Conservation (phyloP, 345 rosid genomes). For the Hibiscus tridactylites region DNA sequence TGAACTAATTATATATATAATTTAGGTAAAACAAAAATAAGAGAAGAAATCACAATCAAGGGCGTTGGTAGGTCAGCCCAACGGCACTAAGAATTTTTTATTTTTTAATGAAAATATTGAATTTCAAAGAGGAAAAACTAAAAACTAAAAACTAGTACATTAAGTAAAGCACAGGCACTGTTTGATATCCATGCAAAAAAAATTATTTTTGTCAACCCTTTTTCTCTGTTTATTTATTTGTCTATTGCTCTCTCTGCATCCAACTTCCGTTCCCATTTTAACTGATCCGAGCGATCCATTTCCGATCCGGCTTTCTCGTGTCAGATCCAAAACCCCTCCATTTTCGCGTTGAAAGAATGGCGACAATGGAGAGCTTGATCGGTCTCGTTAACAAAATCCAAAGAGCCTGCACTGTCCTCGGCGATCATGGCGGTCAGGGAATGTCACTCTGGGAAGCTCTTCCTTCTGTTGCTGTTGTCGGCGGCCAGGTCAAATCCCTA, state of each 20-base stretch:
- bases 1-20: no score
- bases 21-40: neutral
- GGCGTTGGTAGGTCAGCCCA: neutral
- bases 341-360: constrained; percentile 38
- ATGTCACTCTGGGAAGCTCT: constrained; percentile 99
- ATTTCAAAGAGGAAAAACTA: no score
- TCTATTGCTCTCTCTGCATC: neutral
- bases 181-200: neutral
- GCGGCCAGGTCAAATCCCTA: constrained; percentile 69
- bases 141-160: no score
- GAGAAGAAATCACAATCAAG: neutral
- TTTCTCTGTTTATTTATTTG: constrained; percentile 17
- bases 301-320: constrained; percentile 1
- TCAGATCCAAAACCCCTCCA: constrained; percentile 16
- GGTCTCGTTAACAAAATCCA: constrained; percentile 93
- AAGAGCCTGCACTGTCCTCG: constrained; percentile 91
- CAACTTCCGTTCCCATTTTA: neutral
- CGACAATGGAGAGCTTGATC: constrained; percentile 95
- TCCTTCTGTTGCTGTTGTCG: constrained; percentile 93
- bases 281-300: neutral
- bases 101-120: no score
- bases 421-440: constrained; percentile 97
- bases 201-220: neutral
- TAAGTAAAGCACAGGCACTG: no score
- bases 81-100: neutral